Conservation (phyloP, 176 grass and related monocot species). For the Triticum dicoccoides region DNA sequence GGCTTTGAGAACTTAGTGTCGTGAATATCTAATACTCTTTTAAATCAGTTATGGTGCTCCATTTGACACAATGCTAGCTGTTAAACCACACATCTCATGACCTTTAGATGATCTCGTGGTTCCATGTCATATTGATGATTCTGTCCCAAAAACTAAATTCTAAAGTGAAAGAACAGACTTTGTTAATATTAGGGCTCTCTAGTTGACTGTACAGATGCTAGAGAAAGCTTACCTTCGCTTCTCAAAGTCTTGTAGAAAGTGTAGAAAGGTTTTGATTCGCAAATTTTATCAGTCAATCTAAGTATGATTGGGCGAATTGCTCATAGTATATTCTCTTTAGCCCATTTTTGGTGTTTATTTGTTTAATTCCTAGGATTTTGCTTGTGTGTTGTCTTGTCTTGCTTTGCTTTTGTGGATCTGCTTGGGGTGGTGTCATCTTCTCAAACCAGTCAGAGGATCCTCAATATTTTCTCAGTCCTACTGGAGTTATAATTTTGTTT, state of each 20-base stretch:
- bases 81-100: neutral
- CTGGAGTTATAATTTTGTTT: neutral
- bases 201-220: neutral
- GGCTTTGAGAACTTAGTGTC: neutral
- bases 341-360: neutral
- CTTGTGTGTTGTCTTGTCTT: neutral
- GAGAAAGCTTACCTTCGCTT: slow-evolving; percentile 4
- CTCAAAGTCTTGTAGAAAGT: neutral
- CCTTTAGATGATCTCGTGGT: neutral
- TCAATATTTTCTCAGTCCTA: neutral
- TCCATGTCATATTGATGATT: slow-evolving; percentile 10
- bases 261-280: neutral
- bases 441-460: neutral
- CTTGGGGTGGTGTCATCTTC: neutral
- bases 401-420: neutral
- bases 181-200: neutral
- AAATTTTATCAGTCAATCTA: neutral
- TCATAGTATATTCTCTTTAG: neutral
- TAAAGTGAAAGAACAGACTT: neutral
- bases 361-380: neutral
- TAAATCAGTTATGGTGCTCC: neutral
- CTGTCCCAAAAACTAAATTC: neutral
- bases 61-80: neutral
- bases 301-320: neutral
- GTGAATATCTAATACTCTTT: neutral